phyloP scores from a whole-genome alignment of 2,329 filamentous ascomycete species.

The Pseudogymnoascus sp. region DNA sequence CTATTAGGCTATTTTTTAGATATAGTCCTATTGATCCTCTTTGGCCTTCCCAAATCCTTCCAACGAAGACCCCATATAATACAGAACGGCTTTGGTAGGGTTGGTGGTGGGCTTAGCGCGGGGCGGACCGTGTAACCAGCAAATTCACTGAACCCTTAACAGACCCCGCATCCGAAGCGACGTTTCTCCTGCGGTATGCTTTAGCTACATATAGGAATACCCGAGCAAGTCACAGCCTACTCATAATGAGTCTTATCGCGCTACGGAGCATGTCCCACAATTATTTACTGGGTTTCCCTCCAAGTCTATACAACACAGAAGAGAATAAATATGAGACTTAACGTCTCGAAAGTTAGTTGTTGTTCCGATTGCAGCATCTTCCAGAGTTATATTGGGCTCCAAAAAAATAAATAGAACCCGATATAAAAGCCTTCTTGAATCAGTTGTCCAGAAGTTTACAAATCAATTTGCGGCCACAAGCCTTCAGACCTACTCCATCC shows the following conservation, averaged over 20 bases:
- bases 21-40: background rate
- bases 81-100: background rate
- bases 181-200: background rate
- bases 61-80: background rate
- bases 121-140: background rate
- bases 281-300: background rate
- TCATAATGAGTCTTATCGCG: conserved; percentile 2
- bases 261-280: background rate
- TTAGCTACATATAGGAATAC: background rate
- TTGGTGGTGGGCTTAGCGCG: background rate
- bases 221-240: background rate
- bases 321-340: background rate
- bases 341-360: background rate
- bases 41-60: background rate
- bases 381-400: background rate
- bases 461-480: conserved; percentile 6
- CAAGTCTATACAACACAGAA: background rate
- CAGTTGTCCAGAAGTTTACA: background rate
- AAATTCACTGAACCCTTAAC: background rate
- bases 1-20: background rate
- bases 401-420: background rate
- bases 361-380: background rate
- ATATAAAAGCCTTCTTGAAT: background rate
- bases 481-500: background rate
- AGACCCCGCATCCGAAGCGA: background rate